Evolutionary conservation across 108 stramenopile genomes (phyloP), one percentile per base, ranked within the genome.

Genomic region (Nitzschia sp.): DNA sequence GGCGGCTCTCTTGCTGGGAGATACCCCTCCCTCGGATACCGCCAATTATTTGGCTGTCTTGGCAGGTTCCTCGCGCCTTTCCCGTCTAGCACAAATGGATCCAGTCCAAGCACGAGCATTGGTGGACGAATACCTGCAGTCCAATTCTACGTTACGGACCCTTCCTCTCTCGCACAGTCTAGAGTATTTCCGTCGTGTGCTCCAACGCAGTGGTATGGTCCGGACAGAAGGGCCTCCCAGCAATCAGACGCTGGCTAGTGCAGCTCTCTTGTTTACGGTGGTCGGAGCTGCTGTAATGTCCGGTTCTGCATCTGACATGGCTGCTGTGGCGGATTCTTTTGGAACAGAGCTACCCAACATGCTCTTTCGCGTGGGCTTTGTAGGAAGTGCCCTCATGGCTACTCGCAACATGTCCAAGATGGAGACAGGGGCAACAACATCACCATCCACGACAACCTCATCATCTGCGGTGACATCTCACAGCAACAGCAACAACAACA

Each of bases 101-200:
- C 57, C 44, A 24, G 21, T 34, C 17, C 56, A 61, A 61, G 85
- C 85, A 15, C 70, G 82, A 24, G 41, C 60, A 0, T 63, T 86
- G 50, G 82, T 89, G 2, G 65, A 89, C 37, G 67, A 80, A 37
- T 89, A 85, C 64, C 62, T 83, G 61, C 40, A 84, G 65, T 83
- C 81, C 53, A 88, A 91, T 63, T 73, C 77, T 0, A 78, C 80
- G 39, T 69, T 91, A 46, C 66, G 60, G 12, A 71, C 66, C 5
- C 85, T 89, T 85, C 88, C 88, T 0, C 53, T 86, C 54, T 76
- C 80, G 7, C 77, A 89, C 54, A 71, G 79, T 11, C 62, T 88
- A 24, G 84, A 75, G 0, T 88, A 85, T 56, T 44, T 83, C 19
- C 80, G 84, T 26, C 82, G 84, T 46, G 70, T 80, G 17, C 53